Base-by-base conservation (phyloP, 2,329 filamentous ascomycete genomes). In the Delphinella strobiligena region DNA sequence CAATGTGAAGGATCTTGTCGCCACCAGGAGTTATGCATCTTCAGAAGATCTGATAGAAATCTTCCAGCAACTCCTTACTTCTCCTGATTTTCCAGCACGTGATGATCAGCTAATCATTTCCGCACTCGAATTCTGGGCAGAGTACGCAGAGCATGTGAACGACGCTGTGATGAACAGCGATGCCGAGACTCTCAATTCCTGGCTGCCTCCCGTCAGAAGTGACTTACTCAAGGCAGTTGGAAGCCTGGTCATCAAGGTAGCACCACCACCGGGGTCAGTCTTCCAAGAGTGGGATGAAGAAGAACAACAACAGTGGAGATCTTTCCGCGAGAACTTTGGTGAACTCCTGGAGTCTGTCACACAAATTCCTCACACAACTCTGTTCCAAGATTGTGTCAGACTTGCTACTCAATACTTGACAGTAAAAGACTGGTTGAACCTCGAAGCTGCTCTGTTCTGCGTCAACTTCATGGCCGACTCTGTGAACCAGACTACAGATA, bases 111-210 rank as follows among this genome's bases (percentile, higher is more conserved):
- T 87, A 9, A 87, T 85, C 40, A 73, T 82, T 1, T 74, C 77
- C 1, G 75, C 79, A 1, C 68, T 89, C 11, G 83, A 91, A 51
- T 89, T 91, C 54, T 91, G 85, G 84, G 80, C 75, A 14, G 78
- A 75, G 1, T 86, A 80, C 54, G 74, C 83, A 4, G 83, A 87
- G 58, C 52, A 54, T 37, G 73, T 74, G 10, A 68, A 65, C 78
- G 64, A 73, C 68, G 44, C 81, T 77, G 53, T 66, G 8, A 22
- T 24, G 8, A 61, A 72, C 34, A 74, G 68, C 44, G 64, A 69
- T 41, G 44, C 52, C 0, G 58, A 51, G 17, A 60, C 61, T 3
- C 54, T 27, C 7, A 27, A 27, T 12, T 7, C 59, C 5, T 85
- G 80, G 78, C 67, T 80, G 36, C 60, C 64, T 5, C 57, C 66